Evolutionary conservation across 768 basidiomycete genomes (phyloP).

Genomic region (Hygrocybe punicea): DNA sequence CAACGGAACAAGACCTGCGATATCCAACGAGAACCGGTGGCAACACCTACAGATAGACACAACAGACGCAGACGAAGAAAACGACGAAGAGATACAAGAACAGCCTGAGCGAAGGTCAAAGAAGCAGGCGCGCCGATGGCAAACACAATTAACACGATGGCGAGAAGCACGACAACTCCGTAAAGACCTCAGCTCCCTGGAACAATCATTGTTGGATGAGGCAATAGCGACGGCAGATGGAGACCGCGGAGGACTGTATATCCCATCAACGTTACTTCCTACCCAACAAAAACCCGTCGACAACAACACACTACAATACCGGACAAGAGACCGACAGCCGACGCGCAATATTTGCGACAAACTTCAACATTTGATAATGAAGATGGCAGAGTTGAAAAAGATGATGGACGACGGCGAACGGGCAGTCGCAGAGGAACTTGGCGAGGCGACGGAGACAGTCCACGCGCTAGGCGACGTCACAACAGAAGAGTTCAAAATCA

Average conservation of each 20-base stretch:
- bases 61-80: too few relatives aligned
- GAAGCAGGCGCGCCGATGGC: conserved; percentile 21
- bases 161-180: not conserved
- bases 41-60: too few relatives aligned
- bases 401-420: not conserved
- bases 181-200: not conserved
- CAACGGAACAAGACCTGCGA: too few relatives aligned
- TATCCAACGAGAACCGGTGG: too few relatives aligned
- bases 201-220: not conserved
- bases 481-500: not conserved
- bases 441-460: not conserved
- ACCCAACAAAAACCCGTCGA: not conserved
- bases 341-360: not conserved
- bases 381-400: not conserved
- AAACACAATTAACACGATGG: not conserved
- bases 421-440: not conserved
- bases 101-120: conserved; percentile 23
- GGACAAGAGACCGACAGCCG: not conserved
- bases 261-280: not conserved
- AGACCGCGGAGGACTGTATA: not conserved
- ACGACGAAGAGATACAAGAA: too few relatives aligned
- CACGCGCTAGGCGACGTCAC: not conserved
- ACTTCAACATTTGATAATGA: not conserved
- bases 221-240: not conserved
- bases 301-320: not conserved